These are phyloP conservation scores for Xylariales sp. DNA, from an alignment of 2,329 filamentous ascomycete genomes.

Conservation along the genomic window DNA sequence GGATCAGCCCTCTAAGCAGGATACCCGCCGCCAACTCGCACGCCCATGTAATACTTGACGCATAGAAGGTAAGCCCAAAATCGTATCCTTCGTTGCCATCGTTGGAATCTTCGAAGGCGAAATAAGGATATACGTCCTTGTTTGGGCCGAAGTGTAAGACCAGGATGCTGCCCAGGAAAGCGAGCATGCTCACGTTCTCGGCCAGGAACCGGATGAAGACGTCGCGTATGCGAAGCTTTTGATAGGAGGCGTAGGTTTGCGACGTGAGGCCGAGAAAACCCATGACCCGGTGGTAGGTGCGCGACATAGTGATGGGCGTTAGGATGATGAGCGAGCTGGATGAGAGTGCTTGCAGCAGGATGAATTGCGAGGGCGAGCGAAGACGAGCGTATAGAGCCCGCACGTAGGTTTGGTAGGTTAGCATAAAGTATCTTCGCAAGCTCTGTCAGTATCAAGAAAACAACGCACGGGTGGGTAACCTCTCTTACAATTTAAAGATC, in stretches of 20 bases:
- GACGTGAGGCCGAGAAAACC: slow-evolving; percentile 49
- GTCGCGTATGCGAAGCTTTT: slow-evolving; percentile 61
- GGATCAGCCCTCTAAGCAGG: slow-evolving; percentile 54
- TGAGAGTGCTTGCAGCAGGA: slow-evolving; percentile 60
- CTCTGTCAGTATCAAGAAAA: slow-evolving; percentile 10
- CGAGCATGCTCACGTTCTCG: slow-evolving; percentile 64
- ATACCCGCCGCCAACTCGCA: slow-evolving; percentile 61
- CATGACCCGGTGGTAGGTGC: slow-evolving; percentile 51
- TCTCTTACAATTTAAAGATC: slow-evolving; percentile 62
- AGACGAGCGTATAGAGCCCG: slow-evolving; percentile 64
- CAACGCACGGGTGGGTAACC: not conserved
- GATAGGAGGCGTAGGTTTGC: slow-evolving; percentile 58
- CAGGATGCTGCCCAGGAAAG: slow-evolving; percentile 60
- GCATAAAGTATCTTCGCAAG: slow-evolving; percentile 55
- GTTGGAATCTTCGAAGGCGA: slow-evolving; percentile 53
- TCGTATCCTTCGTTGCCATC: slow-evolving; percentile 48
- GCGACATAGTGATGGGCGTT: slow-evolving; percentile 60
- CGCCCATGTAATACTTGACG: slow-evolving; percentile 60
- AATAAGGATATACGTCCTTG: slow-evolving; percentile 65
- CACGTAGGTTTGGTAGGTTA: slow-evolving; percentile 69
- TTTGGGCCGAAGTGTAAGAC: slow-evolving; percentile 64
- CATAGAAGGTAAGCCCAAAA: slow-evolving; percentile 59
- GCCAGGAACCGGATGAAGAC: slow-evolving; percentile 64
- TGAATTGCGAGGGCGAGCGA: slow-evolving; percentile 60
- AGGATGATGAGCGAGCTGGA: slow-evolving; percentile 59